A percentile compares a stretch with the other conserved stretches of the same genome.
Evolutionary conservation across 169 alveolate genomes (phyloP).

Genomic region (Perkinsus olseni): DNA sequence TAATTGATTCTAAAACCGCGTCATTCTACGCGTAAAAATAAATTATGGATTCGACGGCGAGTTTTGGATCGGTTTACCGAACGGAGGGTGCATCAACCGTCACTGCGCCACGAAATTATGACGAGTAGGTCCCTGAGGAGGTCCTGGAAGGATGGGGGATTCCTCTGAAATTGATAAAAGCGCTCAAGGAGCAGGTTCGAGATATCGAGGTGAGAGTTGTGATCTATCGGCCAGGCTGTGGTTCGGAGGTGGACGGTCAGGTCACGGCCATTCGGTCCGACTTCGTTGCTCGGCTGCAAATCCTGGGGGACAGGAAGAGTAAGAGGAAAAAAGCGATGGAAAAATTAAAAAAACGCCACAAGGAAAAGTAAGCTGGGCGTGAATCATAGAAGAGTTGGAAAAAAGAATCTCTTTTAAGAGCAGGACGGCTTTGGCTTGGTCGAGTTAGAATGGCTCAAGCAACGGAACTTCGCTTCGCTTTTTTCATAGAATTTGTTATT

Average conservation of each 20-base stretch:
- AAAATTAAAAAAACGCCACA: not conserved
- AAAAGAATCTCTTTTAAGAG: not conserved
- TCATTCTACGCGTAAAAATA: too few species aligned
- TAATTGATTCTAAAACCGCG: too few species aligned
- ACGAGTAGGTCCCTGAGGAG: not conserved
- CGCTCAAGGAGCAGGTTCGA: not conserved
- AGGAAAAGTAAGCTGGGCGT: not conserved
- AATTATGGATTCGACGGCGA: too few species aligned
- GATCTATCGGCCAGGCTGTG: not conserved
- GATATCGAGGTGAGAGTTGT: not conserved
- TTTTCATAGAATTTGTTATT: too few species aligned
- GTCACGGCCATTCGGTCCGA: not conserved
- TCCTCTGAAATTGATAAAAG: not conserved
- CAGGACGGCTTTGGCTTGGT: too few species aligned
- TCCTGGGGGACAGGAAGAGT: not conserved
- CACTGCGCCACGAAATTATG: not conserved
- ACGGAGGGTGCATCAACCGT: not conserved
- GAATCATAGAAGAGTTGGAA: not conserved
- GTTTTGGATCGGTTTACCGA: too few species aligned
- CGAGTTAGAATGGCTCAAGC: too few species aligned
- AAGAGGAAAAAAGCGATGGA: not conserved
- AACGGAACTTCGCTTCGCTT: too few species aligned
- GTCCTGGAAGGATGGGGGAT: not conserved
- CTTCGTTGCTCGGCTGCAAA: not conserved
- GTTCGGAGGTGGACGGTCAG: not conserved